A percentile compares a stretch with the other conserved stretches of the same genome.
Conservation (phyloP, 495 filamentous ascomycete species). For the Podospora anserina region DNA sequence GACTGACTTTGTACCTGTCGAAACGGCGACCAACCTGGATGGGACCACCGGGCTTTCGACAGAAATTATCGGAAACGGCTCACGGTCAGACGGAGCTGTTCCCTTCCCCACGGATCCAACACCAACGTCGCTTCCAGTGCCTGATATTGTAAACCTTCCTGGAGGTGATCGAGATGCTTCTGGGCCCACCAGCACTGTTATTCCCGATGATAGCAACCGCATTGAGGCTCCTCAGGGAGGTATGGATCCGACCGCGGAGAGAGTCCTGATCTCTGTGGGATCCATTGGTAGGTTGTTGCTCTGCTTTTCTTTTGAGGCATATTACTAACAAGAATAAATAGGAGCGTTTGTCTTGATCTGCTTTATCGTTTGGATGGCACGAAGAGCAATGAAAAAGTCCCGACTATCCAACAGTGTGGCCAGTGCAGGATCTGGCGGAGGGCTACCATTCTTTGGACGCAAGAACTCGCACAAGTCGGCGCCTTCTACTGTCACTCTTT, state of each 20-base stretch:
- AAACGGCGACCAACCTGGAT: neutral
- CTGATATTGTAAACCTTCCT: conserved; percentile 1
- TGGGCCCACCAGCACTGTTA: conserved; percentile 17
- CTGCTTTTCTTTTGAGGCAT: neutral
- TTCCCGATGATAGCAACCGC: conserved; percentile 16
- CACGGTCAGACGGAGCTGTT: neutral
- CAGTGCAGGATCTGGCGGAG: conserved; percentile 7
- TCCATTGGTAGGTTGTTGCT: conserved; percentile 43
- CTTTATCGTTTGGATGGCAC: conserved; percentile 40
- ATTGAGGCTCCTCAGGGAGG: conserved; percentile 15
- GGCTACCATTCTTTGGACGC: conserved; percentile 18
- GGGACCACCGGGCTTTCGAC: neutral
- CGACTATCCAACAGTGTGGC: conserved; percentile 18
- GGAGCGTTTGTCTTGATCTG: conserved; percentile 43
- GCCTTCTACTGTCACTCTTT: conserved; percentile 10
- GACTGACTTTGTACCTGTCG: conserved; percentile 11
- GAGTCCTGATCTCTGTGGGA: conserved; percentile 46
- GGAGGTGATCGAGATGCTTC: conserved; percentile 1
- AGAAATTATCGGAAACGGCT: neutral
- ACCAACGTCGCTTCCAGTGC: neutral
- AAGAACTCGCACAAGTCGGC: conserved; percentile 26
- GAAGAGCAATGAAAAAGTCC: conserved; percentile 36
- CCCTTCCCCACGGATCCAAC: neutral
- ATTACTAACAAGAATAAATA: conserved; percentile 16
- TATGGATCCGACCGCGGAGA: conserved; percentile 40